Evolutionary conservation across 257 asterid genomes (phyloP).

Genomic region (Solanum clarkiae): DNA sequence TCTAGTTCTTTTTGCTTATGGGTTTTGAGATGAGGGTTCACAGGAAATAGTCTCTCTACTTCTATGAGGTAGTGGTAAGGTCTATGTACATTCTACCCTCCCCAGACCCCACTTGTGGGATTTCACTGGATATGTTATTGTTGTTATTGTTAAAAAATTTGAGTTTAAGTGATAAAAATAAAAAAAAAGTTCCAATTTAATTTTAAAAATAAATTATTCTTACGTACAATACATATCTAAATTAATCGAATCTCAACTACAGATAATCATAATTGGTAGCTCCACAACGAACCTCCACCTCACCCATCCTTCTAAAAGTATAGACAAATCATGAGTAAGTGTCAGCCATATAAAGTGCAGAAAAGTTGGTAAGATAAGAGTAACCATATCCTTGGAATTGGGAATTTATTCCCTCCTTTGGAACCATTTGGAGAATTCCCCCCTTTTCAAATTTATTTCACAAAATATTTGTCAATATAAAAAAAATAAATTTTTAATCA

Average conservation of each 20-base stretch:
- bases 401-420: background rate
- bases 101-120: too few relatives aligned
- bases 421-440: background rate
- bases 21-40: too few relatives aligned
- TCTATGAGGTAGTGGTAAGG: too few relatives aligned
- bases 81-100: too few relatives aligned
- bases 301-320: background rate
- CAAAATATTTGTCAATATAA: background rate
- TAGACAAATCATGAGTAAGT: background rate
- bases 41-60: too few relatives aligned
- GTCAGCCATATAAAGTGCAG: background rate
- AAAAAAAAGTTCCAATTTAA: too few relatives aligned
- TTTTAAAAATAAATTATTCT: background rate
- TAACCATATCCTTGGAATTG: background rate
- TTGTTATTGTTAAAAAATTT: too few relatives aligned
- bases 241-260: accelerated
- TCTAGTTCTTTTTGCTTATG: too few relatives aligned
- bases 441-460: background rate
- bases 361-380: background rate
- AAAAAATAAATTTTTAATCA: too few relatives aligned
- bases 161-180: too few relatives aligned
- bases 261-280: background rate
- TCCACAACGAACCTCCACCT: background rate
- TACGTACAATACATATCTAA: accelerated
- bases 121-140: too few relatives aligned